A percentile compares a stretch with the other conserved stretches of the same genome.
Evolutionary conservation across 352 stramenopile genomes (phyloP).

Genomic region (Aphanomyces invadans): DNA sequence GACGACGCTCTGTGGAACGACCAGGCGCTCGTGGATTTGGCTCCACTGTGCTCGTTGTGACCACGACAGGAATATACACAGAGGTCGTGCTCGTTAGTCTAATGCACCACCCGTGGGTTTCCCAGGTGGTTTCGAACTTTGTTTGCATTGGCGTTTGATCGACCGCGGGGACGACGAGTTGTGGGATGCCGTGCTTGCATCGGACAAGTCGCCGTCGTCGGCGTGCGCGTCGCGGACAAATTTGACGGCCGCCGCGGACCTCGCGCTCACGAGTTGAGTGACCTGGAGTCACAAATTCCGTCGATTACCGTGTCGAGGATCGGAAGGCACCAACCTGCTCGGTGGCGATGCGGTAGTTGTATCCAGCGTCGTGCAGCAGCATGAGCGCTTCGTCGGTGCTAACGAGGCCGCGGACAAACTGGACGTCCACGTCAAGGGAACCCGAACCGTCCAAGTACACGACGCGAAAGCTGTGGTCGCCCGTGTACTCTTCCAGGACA

Average conservation of each 20-base stretch:
- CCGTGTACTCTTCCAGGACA: constrained; percentile 5
- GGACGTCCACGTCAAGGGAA: not conserved
- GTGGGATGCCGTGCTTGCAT: not conserved
- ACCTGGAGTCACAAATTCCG: not conserved
- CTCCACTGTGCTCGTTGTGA: constrained; percentile 16
- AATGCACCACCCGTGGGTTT: not conserved
- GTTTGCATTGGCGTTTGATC: constrained; percentile 14
- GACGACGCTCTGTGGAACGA: constrained; percentile 62
- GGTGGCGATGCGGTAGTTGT: constrained; percentile 7
- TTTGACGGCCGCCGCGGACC: constrained; percentile 2
- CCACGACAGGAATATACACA: not conserved
- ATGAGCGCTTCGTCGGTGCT: constrained; percentile 19
- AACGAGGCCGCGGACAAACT: constrained; percentile 14
- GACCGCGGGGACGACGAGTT: constrained; percentile 6
- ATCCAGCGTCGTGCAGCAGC: constrained; percentile 14
- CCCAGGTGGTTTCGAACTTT: not conserved
- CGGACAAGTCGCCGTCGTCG: not conserved
- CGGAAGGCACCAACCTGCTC: constrained; percentile 13
- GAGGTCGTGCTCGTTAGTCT: constrained; percentile 18
- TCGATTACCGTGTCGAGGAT: not conserved
- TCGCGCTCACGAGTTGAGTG: not conserved
- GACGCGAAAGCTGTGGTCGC: not conserved
- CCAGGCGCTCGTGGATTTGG: constrained; percentile 28
- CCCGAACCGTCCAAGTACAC: constrained; percentile 15
- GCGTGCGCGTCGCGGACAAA: not conserved